Base-by-base conservation (phyloP, 2,329 filamentous ascomycete genomes). In the Aspergillus brasiliensis region DNA sequence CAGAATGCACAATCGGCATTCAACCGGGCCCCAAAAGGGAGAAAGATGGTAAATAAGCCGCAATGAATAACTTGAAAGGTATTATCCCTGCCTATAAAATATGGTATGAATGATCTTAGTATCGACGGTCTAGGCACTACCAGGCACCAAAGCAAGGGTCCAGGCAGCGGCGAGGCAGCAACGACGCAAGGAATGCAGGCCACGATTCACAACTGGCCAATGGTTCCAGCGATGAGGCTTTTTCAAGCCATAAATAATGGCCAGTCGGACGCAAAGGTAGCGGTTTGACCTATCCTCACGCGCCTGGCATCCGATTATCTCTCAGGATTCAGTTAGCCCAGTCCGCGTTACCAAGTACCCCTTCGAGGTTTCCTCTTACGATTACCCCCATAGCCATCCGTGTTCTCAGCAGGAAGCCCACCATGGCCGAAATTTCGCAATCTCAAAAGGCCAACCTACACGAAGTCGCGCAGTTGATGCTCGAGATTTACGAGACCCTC, bases 401-500 rank as follows among this genome's bases (percentile, higher is more conserved):
- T 4, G 27, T 13, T 2, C 23, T 48, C 23, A 31, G 13, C 15
- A 27, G 15, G 23, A 48, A 25, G 23, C 51, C 21, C 51, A 44
- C 34, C 7, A 57, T 47, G 31, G 21, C 27, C n/a, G 15, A 8
- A 23, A 57, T 51, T 3, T 31, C 56, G 1, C 5, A 3, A 15
- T 38, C 42, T 8, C 58, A 57, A 19, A 56, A 58, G 21, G 51
- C 51, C 23, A 44, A 62, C 28, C 67, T 72, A 10, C 64, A 70
- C 15, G 62, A 71, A 44, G 68, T 73, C 8, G 70, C 71, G 21
- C 60, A 71, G 37, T 51, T 62, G 37, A 59, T 74, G 58, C 66
- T 72, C 11, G 52, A 69, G n/a, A 69, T 73, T 23, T 74, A 72
- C 56, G 57, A 61, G 8, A 72, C 68, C 7, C 66, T 73, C 15